Percentiles rank a stretch among this genome's conserved stretches.
Evolutionary conservation across 106 monocot genomes (phyloP).

Genomic region (Gastrodia elata): DNA sequence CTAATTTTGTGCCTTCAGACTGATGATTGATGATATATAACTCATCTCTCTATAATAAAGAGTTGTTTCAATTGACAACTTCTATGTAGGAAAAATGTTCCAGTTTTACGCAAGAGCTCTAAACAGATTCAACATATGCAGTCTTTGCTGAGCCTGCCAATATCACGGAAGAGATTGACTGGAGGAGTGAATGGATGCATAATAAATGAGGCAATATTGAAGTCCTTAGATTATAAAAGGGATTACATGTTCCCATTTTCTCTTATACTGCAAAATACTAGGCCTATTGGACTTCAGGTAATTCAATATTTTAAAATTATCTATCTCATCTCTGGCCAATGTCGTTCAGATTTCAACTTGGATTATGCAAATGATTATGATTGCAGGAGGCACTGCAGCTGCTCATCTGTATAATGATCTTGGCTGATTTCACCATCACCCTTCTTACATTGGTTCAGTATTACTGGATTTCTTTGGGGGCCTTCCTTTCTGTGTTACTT

Average conservation of each 20-base stretch:
- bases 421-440: conserved; percentile 70
- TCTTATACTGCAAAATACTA: conserved; percentile 65
- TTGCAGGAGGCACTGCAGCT: conserved; percentile 78
- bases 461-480: conserved; percentile 86
- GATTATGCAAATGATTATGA: neutral
- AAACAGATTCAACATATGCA: conserved; percentile 40
- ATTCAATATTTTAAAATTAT: neutral
- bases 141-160: conserved; percentile 23
- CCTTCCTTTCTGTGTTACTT: conserved; percentile 73
- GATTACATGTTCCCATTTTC: conserved; percentile 75
- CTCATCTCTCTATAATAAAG: neutral
- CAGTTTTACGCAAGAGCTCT: conserved; percentile 15
- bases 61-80: neutral
- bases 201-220: conserved; percentile 60
- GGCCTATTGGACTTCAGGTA: conserved; percentile 75
- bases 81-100: conserved; percentile 36
- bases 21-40: neutral
- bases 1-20: neutral
- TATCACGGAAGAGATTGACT: conserved; percentile 60
- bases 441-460: conserved; percentile 66
- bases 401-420: conserved; percentile 53
- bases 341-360: neutral
- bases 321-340: neutral
- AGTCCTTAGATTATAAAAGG: conserved; percentile 50
- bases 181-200: conserved; percentile 79